A percentile compares a stretch with the other conserved stretches of the same genome.
These are phyloP conservation scores for Daedaleopsis nitida DNA, from an alignment of 768 basidiomycete species.

Conservation along the genomic window DNA sequence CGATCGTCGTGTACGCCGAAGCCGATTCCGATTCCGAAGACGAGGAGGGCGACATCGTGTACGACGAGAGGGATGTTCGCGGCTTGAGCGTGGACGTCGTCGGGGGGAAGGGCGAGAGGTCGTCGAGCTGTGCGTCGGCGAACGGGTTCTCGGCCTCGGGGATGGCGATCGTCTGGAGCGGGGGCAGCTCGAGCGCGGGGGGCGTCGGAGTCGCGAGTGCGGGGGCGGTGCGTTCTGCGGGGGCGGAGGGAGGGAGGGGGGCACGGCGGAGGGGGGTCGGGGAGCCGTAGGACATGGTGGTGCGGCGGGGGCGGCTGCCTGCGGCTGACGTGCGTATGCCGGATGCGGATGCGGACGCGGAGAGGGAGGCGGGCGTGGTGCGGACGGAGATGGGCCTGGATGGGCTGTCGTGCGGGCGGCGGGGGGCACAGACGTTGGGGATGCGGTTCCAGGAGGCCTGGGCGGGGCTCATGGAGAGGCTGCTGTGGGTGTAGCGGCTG, in stretches of 20 bases:
- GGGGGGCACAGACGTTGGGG: slow-evolving; percentile 24
- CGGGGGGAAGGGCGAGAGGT: slow-evolving; percentile 4
- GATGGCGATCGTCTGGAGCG: background rate
- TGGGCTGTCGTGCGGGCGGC: slow-evolving; percentile 13
- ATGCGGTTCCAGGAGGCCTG: slow-evolving; percentile 25
- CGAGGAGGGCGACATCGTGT: background rate
- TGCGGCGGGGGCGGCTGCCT: slow-evolving; percentile 22
- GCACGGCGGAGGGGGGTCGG: slow-evolving; percentile 22
- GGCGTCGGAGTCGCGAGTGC: slow-evolving; percentile 6
- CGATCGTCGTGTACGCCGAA: background rate
- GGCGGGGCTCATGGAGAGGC: slow-evolving; percentile 14
- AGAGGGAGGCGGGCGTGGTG: slow-evolving; percentile 9
- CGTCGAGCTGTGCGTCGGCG: slow-evolving; percentile 21
- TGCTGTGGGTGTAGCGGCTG: slow-evolving; percentile 8
- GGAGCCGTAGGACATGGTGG: slow-evolving; percentile 17
- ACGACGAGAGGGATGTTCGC: slow-evolving; percentile 6
- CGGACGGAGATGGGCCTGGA: slow-evolving; percentile 4
- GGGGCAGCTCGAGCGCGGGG: no score
- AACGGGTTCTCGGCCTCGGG: slow-evolving; percentile 26
- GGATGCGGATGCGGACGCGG: slow-evolving; percentile 3
- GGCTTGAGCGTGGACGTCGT: slow-evolving; percentile 10
- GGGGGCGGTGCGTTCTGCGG: slow-evolving; percentile 13
- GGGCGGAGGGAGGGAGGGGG: slow-evolving; percentile 20
- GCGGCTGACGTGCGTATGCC: slow-evolving; percentile 3
- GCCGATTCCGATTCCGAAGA: no score